Evolutionary conservation across 2,329 filamentous ascomycete genomes (phyloP).

Genomic region (Fusarium tjaetaba): DNA sequence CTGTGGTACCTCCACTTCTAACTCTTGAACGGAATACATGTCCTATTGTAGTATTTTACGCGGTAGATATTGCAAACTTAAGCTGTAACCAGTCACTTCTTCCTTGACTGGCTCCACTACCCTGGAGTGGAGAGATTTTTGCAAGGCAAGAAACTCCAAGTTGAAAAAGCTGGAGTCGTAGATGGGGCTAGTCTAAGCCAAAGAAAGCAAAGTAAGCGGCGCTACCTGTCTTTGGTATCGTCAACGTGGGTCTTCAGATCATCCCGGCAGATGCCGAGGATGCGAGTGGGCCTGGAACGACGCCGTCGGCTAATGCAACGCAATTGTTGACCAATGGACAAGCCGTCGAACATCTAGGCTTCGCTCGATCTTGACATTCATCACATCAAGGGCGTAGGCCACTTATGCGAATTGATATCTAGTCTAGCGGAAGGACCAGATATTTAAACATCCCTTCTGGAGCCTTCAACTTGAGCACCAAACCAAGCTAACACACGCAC

Average conservation of each 20-base stretch:
- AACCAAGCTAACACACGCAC: neutral
- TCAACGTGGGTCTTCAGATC: neutral
- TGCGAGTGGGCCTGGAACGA: neutral
- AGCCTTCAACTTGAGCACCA: too few species aligned
- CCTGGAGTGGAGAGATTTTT: neutral
- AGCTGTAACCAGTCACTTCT: neutral
- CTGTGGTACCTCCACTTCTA: accelerated
- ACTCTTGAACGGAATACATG: too few species aligned
- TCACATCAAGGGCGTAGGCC: neutral
- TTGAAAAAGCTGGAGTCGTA: neutral
- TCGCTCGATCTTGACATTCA: neutral
- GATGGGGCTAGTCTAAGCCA: neutral
- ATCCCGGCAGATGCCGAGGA: neutral
- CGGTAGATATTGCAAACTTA: neutral
- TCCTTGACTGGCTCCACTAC: neutral
- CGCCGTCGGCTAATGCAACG: neutral
- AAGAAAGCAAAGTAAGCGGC: neutral
- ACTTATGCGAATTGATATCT: accelerated
- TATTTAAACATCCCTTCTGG: neutral
- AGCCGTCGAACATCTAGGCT: accelerated
- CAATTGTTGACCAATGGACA: neutral
- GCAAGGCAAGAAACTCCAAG: neutral
- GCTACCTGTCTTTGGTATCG: neutral
- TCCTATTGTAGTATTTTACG: neutral
- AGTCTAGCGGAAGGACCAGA: neutral